Conservation (phyloP, 805 yeast genomes). For the Teunomyces gatunensis region DNA sequence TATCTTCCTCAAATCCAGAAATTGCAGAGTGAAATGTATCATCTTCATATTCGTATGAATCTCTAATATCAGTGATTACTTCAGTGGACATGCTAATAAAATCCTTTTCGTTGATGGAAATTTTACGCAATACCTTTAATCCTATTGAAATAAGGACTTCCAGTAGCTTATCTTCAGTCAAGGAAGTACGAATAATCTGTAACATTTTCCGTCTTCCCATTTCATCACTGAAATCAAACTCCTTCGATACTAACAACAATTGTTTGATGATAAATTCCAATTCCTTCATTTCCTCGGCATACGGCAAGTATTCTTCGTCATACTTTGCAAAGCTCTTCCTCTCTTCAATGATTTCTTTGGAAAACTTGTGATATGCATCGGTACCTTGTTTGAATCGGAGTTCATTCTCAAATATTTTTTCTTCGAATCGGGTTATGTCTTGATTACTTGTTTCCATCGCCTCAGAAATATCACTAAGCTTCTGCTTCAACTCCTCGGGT, state of each 20-base stretch:
- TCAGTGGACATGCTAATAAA: conserved; percentile 84
- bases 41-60: conserved; percentile 49
- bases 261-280: conserved; percentile 75
- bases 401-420: conserved; percentile 7
- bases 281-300: conserved; percentile 50
- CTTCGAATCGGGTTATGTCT: conserved; percentile 8
- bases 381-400: conserved; percentile 10
- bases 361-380: conserved; percentile 9
- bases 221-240: conserved; percentile 86
- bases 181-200: conserved; percentile 44
- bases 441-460: conserved; percentile 4
- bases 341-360: conserved; percentile 9
- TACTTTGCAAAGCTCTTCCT: conserved; percentile 9
- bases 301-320: conserved; percentile 23
- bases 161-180: conserved; percentile 54
- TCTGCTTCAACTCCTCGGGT: conserved; percentile 10
- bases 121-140: conserved; percentile 61
- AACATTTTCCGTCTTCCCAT: conserved; percentile 81
- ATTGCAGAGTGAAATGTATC: conserved; percentile 26
- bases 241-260: conserved; percentile 60
- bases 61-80: conserved; percentile 80
- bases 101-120: conserved; percentile 79
- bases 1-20: conserved; percentile 18
- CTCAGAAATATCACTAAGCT: conserved; percentile 8
- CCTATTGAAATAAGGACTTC: conserved; percentile 55